phyloP scores from a whole-genome alignment of 1,139 yeast genomes.

The Arxiozyma bovina region DNA sequence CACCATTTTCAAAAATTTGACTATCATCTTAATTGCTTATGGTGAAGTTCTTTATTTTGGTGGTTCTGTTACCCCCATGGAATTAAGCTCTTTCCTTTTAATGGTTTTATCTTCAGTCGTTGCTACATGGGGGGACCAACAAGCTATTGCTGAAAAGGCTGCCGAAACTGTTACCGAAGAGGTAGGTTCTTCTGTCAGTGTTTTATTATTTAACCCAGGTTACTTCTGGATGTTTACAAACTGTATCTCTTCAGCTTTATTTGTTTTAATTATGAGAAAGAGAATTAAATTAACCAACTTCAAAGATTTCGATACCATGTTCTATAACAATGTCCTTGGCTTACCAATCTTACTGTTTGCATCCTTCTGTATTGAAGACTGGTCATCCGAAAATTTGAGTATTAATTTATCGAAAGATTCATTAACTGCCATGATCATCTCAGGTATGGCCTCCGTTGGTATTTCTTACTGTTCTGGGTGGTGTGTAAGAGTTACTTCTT shows the following conservation, averaged over 20 bases:
- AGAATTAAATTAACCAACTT: conserved; percentile 94
- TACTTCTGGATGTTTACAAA: conserved; percentile 95
- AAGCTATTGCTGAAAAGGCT: conserved; percentile 25
- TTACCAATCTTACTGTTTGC: conserved; percentile 75
- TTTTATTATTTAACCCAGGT: conserved; percentile 56
- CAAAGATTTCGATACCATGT: conserved; percentile 97
- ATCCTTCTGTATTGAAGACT: conserved; percentile 78
- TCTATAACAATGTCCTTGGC: conserved; percentile 87
- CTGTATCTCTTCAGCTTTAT: conserved; percentile 89
- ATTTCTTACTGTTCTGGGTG: conserved; percentile 98
- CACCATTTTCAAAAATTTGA: conserved; percentile 94
- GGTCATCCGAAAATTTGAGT: conserved; percentile 73
- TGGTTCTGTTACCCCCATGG: conserved; percentile 84
- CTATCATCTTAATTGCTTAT: conserved; percentile 91
- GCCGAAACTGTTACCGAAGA: conserved; percentile 22
- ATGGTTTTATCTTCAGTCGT: conserved; percentile 91
- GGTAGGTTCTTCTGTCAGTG: conserved; percentile 29
- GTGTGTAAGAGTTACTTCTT: conserved; percentile 98
- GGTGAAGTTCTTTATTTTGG: conserved; percentile 98
- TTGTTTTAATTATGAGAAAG: conserved; percentile 91
- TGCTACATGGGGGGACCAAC: conserved; percentile 85
- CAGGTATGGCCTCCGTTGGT: conserved; percentile 91
- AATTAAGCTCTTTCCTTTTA: conserved; percentile 73
- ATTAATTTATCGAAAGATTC: conserved; percentile 67
- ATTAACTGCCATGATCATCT: conserved; percentile 78